A percentile compares a stretch with the other conserved stretches of the same genome.
These are phyloP conservation scores for Vitis hybrid DNA, from an alignment of 177 flowering plant species.

Conservation along the genomic window DNA sequence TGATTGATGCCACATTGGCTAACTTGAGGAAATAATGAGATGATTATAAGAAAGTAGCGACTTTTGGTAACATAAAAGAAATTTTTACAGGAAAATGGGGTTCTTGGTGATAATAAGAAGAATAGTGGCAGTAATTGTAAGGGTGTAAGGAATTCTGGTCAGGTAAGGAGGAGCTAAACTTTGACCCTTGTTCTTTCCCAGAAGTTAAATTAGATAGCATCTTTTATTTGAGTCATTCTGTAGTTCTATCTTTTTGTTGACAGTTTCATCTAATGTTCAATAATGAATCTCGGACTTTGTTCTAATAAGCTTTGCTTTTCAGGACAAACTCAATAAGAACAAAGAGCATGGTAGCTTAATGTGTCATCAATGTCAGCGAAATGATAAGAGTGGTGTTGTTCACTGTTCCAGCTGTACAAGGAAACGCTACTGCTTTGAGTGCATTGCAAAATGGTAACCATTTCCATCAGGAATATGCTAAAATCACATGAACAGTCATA, in stretches of 20 bases:
- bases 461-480: background rate
- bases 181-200: background rate
- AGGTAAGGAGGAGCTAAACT: background rate
- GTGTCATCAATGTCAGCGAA: constrained; percentile 22
- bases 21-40: too few species aligned
- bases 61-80: background rate
- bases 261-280: background rate
- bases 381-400: constrained; percentile 22
- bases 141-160: background rate
- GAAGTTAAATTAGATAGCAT: background rate
- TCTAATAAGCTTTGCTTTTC: background rate
- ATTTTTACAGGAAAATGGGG: constrained; percentile 3
- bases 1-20: too few species aligned
- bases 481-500: background rate
- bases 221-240: background rate
- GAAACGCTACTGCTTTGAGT: constrained; percentile 19
- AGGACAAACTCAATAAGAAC: constrained; percentile 8
- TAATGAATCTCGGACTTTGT: background rate
- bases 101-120: background rate
- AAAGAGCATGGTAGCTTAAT: constrained; percentile 3
- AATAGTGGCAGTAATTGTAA: constrained; percentile 3
- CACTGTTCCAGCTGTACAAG: constrained; percentile 10
- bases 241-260: background rate
- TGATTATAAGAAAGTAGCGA: background rate
- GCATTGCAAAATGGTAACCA: constrained; percentile 16